Conservation (phyloP, 2,329 filamentous ascomycete genomes). For the Claviceps pusilla region DNA sequence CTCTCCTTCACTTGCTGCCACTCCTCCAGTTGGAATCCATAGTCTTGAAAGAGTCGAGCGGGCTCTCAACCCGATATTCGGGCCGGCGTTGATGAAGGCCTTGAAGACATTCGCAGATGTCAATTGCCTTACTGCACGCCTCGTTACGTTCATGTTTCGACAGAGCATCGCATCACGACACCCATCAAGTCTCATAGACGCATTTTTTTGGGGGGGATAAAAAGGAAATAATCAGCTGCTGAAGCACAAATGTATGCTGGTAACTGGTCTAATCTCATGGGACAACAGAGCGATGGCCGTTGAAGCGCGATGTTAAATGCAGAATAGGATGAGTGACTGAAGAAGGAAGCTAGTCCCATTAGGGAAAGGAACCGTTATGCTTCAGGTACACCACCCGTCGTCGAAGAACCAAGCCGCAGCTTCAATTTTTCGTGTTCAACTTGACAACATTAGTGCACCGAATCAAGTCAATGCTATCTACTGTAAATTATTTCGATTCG, state of each 20-base stretch:
- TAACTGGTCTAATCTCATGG: background rate
- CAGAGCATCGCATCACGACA: constrained; percentile 6
- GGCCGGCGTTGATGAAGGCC: constrained; percentile 8
- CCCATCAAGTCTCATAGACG: background rate
- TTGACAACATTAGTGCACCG: too few relatives aligned
- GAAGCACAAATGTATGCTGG: background rate
- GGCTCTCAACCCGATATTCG: background rate
- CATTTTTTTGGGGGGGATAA: background rate
- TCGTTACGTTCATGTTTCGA: constrained; percentile 6
- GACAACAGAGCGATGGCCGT: background rate
- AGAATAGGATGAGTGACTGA: background rate
- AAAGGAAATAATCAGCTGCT: background rate
- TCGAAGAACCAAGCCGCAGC: background rate
- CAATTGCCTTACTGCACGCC: constrained; percentile 4
- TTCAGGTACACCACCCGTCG: background rate
- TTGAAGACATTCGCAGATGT: constrained; percentile 6
- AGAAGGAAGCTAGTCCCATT: background rate
- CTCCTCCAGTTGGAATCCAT: constrained; percentile 65
- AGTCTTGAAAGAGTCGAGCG: constrained; percentile 46
- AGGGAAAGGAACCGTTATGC: background rate
- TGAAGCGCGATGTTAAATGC: background rate
- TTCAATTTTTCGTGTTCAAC: background rate
- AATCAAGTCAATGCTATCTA: too few relatives aligned
- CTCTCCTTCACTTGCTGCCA: constrained; percentile 41
- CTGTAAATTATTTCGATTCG: too few relatives aligned